Evolutionary conservation across 2,329 filamentous ascomycete genomes (phyloP), one percentile per base, ranked within the genome.

Genomic region (Colletotrichum salicis): DNA sequence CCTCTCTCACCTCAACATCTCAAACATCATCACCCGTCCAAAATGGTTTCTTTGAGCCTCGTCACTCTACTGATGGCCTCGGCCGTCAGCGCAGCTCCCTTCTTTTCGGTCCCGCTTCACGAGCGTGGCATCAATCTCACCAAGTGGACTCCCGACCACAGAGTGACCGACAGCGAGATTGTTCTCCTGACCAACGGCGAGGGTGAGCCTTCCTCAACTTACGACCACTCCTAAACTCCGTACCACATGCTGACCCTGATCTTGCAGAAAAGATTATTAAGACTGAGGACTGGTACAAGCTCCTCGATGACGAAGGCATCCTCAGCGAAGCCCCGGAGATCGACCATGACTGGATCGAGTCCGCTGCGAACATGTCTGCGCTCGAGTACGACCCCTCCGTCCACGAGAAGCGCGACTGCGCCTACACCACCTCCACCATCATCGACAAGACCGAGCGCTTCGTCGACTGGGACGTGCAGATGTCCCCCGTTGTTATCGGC

Each of bases 401-500:
- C 11, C 31, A 31, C 37, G 37, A 45, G 45, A 71, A 66, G 51
- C 71, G 67, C 22, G 54, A 73, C 33, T 71, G 71, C 59, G 52
- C 35, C 45, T 37, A 45, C 59, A 67, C 52, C 58, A 66, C 37
- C 51, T 55, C 59, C 24, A 63, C 33, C 33, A 52, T 73, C 5
- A 54, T 55, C 41, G 67, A 71, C 59, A 62, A 41, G 24, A 61
- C 27, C 5, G 11, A 68, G 64, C 68, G 71, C 35, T 73, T 73
- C 51, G 64, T 71, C 56, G 68, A 73, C 64, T 71, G 68, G 71
- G 71, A 73, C 55, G 59, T 67, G 8, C 68, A 71, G 45, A 71
- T 71, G 68, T 71, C 68, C 15, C 71, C 71, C n/a, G 67, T 73
- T 35, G 63, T 73, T 54, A 66, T 71, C 22, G 71, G 67, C 19